Percentiles rank a stretch among this genome's conserved stretches.
Conservation (phyloP, 768 basidiomycete species). For the Podaxis rugospora region DNA sequence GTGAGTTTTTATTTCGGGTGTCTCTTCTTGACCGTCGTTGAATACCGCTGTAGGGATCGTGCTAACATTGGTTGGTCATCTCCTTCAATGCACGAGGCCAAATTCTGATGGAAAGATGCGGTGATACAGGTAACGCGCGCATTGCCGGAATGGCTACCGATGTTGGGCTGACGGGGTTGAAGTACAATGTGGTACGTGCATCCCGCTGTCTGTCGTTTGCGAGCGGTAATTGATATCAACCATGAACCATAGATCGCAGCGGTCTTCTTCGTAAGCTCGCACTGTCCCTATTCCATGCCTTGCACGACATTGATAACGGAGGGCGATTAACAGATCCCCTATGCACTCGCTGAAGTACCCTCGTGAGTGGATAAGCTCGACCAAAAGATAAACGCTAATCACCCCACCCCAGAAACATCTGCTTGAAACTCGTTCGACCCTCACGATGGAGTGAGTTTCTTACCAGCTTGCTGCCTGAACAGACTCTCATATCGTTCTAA, state of each 20-base stretch:
- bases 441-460: conserved; percentile 27
- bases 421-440: conserved; percentile 26
- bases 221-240: neutral
- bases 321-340: conserved; percentile 21
- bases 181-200: conserved; percentile 29
- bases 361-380: conserved; percentile 18
- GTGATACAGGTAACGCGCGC: conserved; percentile 23
- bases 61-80: conserved; percentile 27
- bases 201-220: neutral
- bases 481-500: neutral
- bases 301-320: neutral
- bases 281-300: neutral
- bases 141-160: conserved; percentile 30
- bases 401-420: conserved; percentile 23
- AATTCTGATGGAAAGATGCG: neutral
- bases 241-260: conserved; percentile 23
- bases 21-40: neutral
- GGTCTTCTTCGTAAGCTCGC: conserved; percentile 27
- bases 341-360: conserved; percentile 30
- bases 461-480: neutral
- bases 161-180: conserved; percentile 24
- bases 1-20: conserved; percentile 22
- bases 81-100: neutral
- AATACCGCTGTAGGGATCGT: conserved; percentile 24
- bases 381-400: neutral